A percentile compares a stretch with the other conserved stretches of the same genome.
Conservation (phyloP, 1,139 yeast species). For the Pichiaceae sp. region DNA sequence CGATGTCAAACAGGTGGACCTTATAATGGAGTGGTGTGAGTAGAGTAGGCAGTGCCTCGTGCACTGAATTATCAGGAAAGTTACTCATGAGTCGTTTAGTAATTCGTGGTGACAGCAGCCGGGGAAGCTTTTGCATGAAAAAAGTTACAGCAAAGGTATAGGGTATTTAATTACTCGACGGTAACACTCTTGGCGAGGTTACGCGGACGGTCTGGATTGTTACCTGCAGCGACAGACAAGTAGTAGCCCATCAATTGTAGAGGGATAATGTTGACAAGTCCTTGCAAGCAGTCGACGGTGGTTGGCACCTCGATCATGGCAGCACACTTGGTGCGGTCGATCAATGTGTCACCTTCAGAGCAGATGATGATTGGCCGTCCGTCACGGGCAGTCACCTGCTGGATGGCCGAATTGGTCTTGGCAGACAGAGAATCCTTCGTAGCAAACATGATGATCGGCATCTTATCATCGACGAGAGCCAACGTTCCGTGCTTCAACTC, state of each 20-base stretch:
- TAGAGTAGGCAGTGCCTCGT: constrained; percentile 37
- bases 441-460: constrained; percentile 94
- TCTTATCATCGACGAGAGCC: constrained; percentile 88
- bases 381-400: constrained; percentile 94
- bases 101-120: too few relatives aligned
- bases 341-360: constrained; percentile 72
- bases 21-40: constrained; percentile 39
- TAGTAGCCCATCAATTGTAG: constrained; percentile 95
- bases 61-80: constrained; percentile 21
- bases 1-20: constrained; percentile 30
- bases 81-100: constrained; percentile 2
- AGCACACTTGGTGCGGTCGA: constrained; percentile 47
- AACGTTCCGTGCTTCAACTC: constrained; percentile 98
- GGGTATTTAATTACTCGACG: constrained; percentile 51
- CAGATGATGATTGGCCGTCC: constrained; percentile 95
- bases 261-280: constrained; percentile 89
- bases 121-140: background rate
- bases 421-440: constrained; percentile 98
- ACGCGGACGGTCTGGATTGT: constrained; percentile 98
- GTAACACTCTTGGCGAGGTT: constrained; percentile 98
- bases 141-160: background rate
- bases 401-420: constrained; percentile 90
- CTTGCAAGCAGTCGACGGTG: constrained; percentile 97
- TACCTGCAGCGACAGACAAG: constrained; percentile 92
- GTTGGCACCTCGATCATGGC: constrained; percentile 84